Evolutionary conservation across 192 early-diverging fungal species (phyloP), one percentile per base, ranked within the genome.

Genomic region (Coemansia sp.): DNA sequence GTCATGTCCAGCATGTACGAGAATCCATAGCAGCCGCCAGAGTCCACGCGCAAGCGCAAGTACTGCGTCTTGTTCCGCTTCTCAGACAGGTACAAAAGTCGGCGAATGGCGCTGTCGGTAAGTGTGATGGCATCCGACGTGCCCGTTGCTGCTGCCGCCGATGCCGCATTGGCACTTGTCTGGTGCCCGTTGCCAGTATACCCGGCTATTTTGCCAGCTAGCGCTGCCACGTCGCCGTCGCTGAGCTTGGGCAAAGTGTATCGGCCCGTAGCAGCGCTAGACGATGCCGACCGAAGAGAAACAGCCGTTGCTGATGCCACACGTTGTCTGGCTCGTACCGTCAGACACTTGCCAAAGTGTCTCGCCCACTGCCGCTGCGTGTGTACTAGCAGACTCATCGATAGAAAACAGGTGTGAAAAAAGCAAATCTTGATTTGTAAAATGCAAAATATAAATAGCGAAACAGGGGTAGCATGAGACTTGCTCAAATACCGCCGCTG

Each of bases 1-100:
- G 83, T 86, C 67, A 93, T 76, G 41, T 92, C 87, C 81, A 92
- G 82, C 60, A 86, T 85, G 70, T 93, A 90, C 67, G 90, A 89
- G 68, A 89, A 93, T 37, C 91, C 91, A 53, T 93, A 91, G 74
- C 91, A 93, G 18, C 91, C 91, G 27, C 91, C 91, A 3, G 91
- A 89, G 53, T 93, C 91, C 14, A 93, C 90, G 2, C 86, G 67
- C 26, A 93, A 67, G 39, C 91, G 84, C 70, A 93, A 61, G 34
- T 81, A 81, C 63, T 81, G 78, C n/a, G 78, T 81, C 56, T 63
- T 68, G 24, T 53, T 32, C 10, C 72, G 72, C 53, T 75, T 43
- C 39, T 81, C 66, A 4, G 72, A 72, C 3, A 81, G 43, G 36
- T 75, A 56, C 38, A 53, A 56, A 26, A 81, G 78, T 46, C 78